Evolutionary conservation across 2,329 filamentous ascomycete genomes (phyloP), one percentile per base, ranked within the genome.

Genomic region (Mariannaea sp.): DNA sequence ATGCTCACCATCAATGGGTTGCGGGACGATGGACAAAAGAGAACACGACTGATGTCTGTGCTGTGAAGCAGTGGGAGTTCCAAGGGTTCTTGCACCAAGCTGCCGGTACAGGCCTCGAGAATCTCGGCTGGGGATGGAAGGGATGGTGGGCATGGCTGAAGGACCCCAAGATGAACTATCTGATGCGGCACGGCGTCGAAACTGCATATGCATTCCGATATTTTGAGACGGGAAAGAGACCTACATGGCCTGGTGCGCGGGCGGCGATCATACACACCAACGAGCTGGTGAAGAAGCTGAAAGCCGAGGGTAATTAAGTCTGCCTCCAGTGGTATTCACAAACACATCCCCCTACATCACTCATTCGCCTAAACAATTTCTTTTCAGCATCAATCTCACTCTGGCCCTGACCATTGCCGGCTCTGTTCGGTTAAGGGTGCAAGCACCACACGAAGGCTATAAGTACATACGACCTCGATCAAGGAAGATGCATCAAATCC

Each of bases 81-180:
- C 65, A 73, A 12, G 58, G 54, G 0, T 74, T 69, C 39, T 60
- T 75, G 41, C 69, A 77, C 40, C 55, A 69, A 6, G 62, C 74
- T 6, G 75, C 73, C 0, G 75, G 75, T 1, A 77, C 73, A 0
- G 71, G 75, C 0, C 69, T 76, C 8, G 71, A 77, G 53, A 71
- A 73, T 9, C 49, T 78, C 1, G 71, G 73, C 0, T 76, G 73
- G 67, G 73, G 73, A 1, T 67, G 58, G 65, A 65, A 66, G 13
- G 74, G 73, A 0, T 78, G 76, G 76, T 63, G 65, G 36, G 74
- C 75, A 32, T 77, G 74, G 73, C 62, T 70, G 39, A 56, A 57
- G 35, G 70, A 77, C 33, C 66, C 65, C 22, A 63, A 64, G 51
- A 68, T 77, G 55, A 74, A 65, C 13, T 67, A 70, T 9, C 30